Percentiles rank a stretch among this genome's conserved stretches.
Conservation (phyloP, 306 rosid genomes). For the Macrotyloma uniflorum region DNA sequence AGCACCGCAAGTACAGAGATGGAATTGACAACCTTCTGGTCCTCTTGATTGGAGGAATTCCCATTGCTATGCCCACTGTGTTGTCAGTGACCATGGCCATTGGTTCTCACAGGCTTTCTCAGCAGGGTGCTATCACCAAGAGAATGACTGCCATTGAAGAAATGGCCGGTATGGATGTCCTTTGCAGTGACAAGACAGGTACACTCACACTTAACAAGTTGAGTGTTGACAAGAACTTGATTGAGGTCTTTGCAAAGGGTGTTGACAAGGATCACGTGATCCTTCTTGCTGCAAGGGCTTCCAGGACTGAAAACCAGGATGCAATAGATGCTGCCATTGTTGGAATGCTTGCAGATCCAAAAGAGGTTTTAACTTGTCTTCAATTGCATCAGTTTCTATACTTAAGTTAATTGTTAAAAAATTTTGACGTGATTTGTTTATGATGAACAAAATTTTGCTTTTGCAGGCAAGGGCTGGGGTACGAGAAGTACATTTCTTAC, state of each 20-base stretch:
- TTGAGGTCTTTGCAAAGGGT: constrained; percentile 85
- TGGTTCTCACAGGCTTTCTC: constrained; percentile 95
- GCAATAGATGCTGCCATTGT: constrained; percentile 98
- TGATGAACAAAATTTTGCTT: not conserved
- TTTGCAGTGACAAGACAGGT: constrained; percentile 99
- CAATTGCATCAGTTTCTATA: constrained; percentile 13
- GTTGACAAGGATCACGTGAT: constrained; percentile 82
- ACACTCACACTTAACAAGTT: constrained; percentile 97
- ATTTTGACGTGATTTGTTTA: not conserved
- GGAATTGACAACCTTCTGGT: constrained; percentile 98
- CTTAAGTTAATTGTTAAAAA: constrained; percentile 17
- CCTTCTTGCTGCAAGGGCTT: constrained; percentile 92
- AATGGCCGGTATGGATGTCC: constrained; percentile 99
- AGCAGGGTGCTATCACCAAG: constrained; percentile 98
- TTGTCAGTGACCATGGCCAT: constrained; percentile 99
- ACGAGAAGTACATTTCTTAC: constrained; percentile 87
- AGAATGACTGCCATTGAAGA: constrained; percentile 99
- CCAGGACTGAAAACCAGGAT: constrained; percentile 94
- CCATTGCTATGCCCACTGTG: constrained; percentile 99
- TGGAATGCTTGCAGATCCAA: constrained; percentile 98
- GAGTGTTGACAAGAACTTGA: constrained; percentile 78
- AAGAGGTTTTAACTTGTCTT: constrained; percentile 63
- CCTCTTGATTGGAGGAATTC: constrained; percentile 98
- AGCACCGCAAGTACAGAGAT: constrained; percentile 75
- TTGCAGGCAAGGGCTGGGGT: constrained; percentile 89